Base-by-base conservation (phyloP, 1,139 yeast genomes). In the Yamadazyma spencermartinsiae region DNA sequence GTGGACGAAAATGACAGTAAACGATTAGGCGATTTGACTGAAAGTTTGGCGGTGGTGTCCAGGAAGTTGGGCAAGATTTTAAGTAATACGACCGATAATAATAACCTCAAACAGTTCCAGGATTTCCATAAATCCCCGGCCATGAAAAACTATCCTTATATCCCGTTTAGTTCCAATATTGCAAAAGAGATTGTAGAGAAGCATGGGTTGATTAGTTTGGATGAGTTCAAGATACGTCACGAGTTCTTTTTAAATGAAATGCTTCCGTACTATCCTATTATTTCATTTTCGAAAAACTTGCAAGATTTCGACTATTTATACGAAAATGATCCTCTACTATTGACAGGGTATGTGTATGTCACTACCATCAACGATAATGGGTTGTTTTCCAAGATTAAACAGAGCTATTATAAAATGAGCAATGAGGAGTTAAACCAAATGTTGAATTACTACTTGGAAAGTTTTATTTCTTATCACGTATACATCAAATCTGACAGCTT, bases 251-350 rank as follows among this genome's bases (percentile, higher is more conserved):
- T 64, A 10, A 44, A 57, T 9, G 62, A 69, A 8, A 60, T 76
- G 55, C 52, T 72, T 11, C 62, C 69, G 3, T 73, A 60, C 50
- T 74, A 76, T 63, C 82, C 82, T 4, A 63, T 74, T 20, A 57
- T 73, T 3, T 63, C 76, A 11, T 56, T 76, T 19, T 68, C 79
- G 0, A 35, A 50, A 2, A 49, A 56, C 13, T 43, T 59, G 8
- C 58, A 56, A 24, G 58, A 66, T 15, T 73, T 69, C 44, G 72
- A 73, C 7, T 60, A 60, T 50, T 48, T 74, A 25, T 43, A 67
- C 18, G 65, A 66, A 24, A 54, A 68, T 37, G 63, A 64, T 31
- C 82, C 82, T 0, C 43, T 75, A 19, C 51, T 76, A 8, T 53
- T 77, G 11, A 48, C 73, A n/a, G 65, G 76, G 1, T 70, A 74